These are phyloP conservation scores for Eleusine indica DNA, from an alignment of 176 grass and related monocot species.

Conservation along the genomic window DNA sequence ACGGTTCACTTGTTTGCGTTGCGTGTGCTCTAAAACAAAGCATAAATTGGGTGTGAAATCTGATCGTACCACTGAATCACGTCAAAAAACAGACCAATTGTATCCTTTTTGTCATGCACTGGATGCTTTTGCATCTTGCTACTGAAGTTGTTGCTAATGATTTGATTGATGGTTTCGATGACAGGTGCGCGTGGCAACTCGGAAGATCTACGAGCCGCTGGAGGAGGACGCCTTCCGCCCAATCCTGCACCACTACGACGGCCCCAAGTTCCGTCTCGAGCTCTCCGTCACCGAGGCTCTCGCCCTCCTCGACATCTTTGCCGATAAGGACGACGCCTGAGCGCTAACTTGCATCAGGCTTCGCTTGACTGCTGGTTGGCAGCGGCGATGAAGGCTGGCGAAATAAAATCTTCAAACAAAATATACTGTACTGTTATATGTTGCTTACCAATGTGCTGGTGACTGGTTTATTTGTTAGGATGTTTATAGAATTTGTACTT, in stretches of 20 bases:
- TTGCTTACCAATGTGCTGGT: not conserved
- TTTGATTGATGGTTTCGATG: not conserved
- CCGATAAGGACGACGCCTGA: constrained; percentile 72
- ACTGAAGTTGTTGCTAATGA: not conserved
- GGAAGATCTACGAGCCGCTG: constrained; percentile 76
- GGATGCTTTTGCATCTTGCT: not conserved
- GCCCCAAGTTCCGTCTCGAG: constrained; percentile 96
- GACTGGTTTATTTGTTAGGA: not conserved
- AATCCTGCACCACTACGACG: constrained; percentile 98
- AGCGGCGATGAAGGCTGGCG: no score
- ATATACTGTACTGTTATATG: no score
- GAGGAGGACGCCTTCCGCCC: constrained; percentile 98
- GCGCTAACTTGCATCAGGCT: no score
- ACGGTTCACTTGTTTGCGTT: not conserved
- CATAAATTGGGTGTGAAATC: not conserved
- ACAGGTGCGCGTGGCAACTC: constrained; percentile 79
- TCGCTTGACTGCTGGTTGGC: no score
- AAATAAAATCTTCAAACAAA: no score
- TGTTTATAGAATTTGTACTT: not conserved
- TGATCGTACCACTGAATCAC: not conserved
- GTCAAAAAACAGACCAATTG: no score
- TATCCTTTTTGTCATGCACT: not conserved
- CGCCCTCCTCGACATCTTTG: constrained; percentile 84
- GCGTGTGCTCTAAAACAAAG: not conserved
- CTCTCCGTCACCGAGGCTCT: constrained; percentile 83